Base-by-base conservation (phyloP, 306 rosid species). In the Vicia villosa region DNA sequence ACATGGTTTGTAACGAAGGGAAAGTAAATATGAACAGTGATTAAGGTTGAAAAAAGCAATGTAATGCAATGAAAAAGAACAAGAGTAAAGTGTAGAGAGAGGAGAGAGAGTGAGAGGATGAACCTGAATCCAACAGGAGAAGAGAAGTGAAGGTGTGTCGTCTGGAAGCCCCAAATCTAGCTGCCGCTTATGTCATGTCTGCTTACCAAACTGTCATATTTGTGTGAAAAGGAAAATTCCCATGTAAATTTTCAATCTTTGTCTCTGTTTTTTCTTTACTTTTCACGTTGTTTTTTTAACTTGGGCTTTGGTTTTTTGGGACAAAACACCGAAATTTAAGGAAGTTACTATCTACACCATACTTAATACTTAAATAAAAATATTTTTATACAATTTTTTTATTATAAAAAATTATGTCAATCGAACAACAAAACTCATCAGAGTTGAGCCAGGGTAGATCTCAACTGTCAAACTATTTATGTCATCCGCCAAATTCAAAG, bases 1-100 rank as follows among this genome's bases (percentile, higher is more conserved):
- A 84, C 84, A 83, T 86, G 92, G 86, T 79, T 82, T 83, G 95
- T 71, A 87, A 84, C 82, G 92, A 34, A 34, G 38, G 38, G 38
- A 34, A 34, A 34, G 38, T 34, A 34, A 34, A 7, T 6, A 34
- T 34, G 73, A 70, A 77, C 28, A 70, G 37, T 37, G 15, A 11
- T 41, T 17, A 57, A 11, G 66, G 16, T 62, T 62, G n/a, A 34
- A 55, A 24, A 36, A 13, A 46, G 49, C 49, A 56, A 74, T 87
- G 84, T 28, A 56, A 26, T 54, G 60, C 6, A 46, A 46, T 46
- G 52, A 43, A 14, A 70, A 77, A 72, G 38, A 68, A 68, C 67
- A 68, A 70, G 52, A 72, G 81, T 70, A 65, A 74, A 77, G 82
- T 14, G 45, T 24, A 65, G 41, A 22, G 60, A 54, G 57, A 20